Conservation (phyloP, 331 rosid genomes). For the Phaseolus coccineus region DNA sequence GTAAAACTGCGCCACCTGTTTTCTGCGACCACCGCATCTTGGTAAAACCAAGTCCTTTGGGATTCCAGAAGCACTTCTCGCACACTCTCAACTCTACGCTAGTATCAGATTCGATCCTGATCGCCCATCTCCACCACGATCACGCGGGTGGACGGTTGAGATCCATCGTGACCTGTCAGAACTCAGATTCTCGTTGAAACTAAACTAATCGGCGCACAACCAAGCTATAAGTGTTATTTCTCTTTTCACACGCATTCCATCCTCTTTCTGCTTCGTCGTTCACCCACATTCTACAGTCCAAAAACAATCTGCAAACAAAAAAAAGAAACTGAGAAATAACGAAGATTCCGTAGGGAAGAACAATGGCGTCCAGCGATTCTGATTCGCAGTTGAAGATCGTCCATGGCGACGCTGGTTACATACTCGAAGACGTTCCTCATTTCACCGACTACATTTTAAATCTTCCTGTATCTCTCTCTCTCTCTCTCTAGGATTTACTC, state of each 20-base stretch:
- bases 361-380: constrained; percentile 50
- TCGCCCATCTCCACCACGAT: constrained; percentile 14
- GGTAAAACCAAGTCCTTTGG: background rate
- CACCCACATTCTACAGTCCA: background rate
- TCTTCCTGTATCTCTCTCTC: constrained; percentile 59
- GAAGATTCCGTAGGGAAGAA: background rate
- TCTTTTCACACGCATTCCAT: background rate
- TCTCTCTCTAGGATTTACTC: background rate
- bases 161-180: constrained; percentile 18
- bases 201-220: constrained; percentile 13
- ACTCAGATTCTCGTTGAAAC: constrained; percentile 22
- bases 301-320: background rate
- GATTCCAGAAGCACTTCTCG: constrained; percentile 15
- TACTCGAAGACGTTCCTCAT: constrained; percentile 87
- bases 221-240: background rate
- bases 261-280: constrained; percentile 24
- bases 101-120: constrained; percentile 16
- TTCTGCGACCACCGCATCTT: constrained; percentile 16
- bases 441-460: constrained; percentile 63
- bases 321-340: background rate
- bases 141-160: constrained; percentile 14
- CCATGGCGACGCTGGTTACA: constrained; percentile 66
- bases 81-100: background rate
- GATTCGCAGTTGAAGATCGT: constrained; percentile 54
- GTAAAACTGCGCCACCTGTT: constrained; percentile 42